Conservation (phyloP, 164 flowering plant genomes). For the Chimonanthus praecox region DNA sequence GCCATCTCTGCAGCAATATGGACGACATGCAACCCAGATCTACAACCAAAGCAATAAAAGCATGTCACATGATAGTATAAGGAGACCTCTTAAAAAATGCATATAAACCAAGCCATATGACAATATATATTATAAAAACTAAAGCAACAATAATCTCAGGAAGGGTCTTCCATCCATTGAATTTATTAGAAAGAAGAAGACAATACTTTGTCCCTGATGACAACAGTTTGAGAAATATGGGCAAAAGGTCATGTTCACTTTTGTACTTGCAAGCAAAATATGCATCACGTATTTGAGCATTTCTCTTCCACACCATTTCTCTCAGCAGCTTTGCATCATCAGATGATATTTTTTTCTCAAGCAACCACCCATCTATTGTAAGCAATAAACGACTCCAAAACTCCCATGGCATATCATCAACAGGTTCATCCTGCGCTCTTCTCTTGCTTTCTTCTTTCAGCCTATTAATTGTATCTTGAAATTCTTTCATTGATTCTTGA, state of each 20-base stretch:
- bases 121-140: no score
- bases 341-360: conserved; percentile 73
- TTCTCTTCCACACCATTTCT: conserved; percentile 83
- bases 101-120: no score
- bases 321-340: conserved; percentile 65
- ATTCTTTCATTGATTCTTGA: conserved; percentile 78
- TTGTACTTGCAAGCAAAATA: conserved; percentile 63
- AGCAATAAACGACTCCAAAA: conserved; percentile 90
- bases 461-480: conserved; percentile 64
- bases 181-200: conserved; percentile 1
- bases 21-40: conserved; percentile 74
- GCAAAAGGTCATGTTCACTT: conserved; percentile 48
- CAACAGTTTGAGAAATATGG: conserved; percentile 49
- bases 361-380: conserved; percentile 76
- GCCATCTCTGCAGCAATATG: conserved; percentile 99
- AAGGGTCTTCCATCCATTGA: background rate
- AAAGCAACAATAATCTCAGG: background rate
- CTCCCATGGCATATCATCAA: conserved; percentile 79
- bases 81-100: background rate
- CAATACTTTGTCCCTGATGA: conserved; percentile 55
- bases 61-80: background rate
- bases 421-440: conserved; percentile 52
- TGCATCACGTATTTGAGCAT: conserved; percentile 54
- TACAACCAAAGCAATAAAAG: conserved; percentile 31
- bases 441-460: conserved; percentile 69